Evolutionary conservation across 225 moss, liverwort and hornwort genomes (phyloP), one percentile per base, ranked within the genome.

Genomic region (Pleurozium schreberi): DNA sequence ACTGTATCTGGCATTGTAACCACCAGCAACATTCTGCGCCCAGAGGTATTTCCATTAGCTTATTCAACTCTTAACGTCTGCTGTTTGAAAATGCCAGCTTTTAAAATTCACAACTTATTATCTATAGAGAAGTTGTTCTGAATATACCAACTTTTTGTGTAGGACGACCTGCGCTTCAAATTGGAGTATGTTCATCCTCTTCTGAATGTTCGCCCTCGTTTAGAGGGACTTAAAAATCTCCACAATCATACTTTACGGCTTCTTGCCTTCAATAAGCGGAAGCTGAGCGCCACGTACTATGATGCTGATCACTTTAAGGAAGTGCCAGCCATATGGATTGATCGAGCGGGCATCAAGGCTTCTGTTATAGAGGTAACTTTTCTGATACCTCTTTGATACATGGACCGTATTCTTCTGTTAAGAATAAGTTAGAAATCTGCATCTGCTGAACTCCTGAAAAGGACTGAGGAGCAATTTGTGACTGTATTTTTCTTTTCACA

Each of bases 321-420:
- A 93, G 87, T 85, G 58, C 94, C 95, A 84, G 95, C 94, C 62
- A 80, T 95, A 64, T 95, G 95, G 95, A 91, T 94, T 83, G 95
- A 95, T 89, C 92, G 95, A 92, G 95, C 95, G 83, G 95, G 95
- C 88, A 75, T 95, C 55, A 94, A 94, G 88, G 93, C 93, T 62
- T 92, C 90, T 86, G 15, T 95, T 28, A 66, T 93, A 79, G 93
- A 94, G 92, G 95, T 95, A 87, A 28, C 84, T 49, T 43, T 65
- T 52, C 43, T 40, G 25, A 78, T 55, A 47, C 62, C 59, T 43
- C 45, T 70, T 52, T 22, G 55, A 70, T 60, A 58, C 36, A 34
- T 50, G 33, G 26, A 40, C 66, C 58, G 18, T 80, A 42, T 83
- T 58, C 26, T 64, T 57, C 75, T 82, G 57, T 31, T 43, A 84